These are phyloP conservation scores for Paxillus involutus DNA, from an alignment of 768 basidiomycete species.

Conservation along the genomic window DNA sequence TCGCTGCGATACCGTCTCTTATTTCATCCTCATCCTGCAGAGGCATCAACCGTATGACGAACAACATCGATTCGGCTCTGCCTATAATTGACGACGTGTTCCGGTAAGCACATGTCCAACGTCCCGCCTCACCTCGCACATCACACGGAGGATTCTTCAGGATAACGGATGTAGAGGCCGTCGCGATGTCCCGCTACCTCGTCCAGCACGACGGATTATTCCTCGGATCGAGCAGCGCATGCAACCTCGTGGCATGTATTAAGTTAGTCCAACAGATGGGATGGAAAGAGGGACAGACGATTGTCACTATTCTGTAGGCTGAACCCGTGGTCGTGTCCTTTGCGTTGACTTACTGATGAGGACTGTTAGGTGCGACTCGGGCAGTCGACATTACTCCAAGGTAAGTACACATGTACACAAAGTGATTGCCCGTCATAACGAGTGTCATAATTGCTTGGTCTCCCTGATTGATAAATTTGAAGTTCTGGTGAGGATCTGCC, in stretches of 20 bases:
- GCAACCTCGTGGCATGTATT: constrained; percentile 92
- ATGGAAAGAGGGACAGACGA: constrained; percentile 63
- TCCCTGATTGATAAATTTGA: background rate
- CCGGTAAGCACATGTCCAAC: constrained; percentile 45
- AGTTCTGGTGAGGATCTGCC: constrained; percentile 49
- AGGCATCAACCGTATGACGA: constrained; percentile 90
- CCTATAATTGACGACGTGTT: constrained; percentile 89
- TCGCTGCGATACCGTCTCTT: background rate
- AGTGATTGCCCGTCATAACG: background rate
- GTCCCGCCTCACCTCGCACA: background rate
- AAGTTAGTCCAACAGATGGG: constrained; percentile 71
- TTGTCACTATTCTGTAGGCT: constrained; percentile 85
- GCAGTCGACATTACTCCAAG: constrained; percentile 90
- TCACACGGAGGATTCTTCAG: constrained; percentile 37
- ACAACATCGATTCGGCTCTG: constrained; percentile 84
- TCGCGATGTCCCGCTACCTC: constrained; percentile 93
- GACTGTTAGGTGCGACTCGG: constrained; percentile 79
- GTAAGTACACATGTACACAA: constrained; percentile 36
- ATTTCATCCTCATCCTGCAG: constrained; percentile 36
- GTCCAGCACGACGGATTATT: constrained; percentile 91
- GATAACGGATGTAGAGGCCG: constrained; percentile 90
- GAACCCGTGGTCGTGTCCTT: background rate
- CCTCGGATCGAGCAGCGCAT: constrained; percentile 94
- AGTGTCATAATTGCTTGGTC: background rate
- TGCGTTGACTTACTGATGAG: background rate